A percentile compares a stretch with the other conserved stretches of the same genome.
Conservation (phyloP, 2,329 filamentous ascomycete species). For the Xylaria sp. region DNA sequence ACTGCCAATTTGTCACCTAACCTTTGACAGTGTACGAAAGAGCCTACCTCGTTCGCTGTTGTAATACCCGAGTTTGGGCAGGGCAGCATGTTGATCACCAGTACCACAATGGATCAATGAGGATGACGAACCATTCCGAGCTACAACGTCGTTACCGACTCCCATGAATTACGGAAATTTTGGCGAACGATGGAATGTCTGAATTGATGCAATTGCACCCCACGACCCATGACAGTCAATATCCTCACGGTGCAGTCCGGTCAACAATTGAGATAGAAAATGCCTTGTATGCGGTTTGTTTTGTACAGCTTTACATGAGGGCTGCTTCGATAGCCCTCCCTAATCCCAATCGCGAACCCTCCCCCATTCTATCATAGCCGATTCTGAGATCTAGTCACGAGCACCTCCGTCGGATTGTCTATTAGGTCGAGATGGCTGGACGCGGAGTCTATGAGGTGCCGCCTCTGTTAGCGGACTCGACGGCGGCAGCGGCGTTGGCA, state of each 20-base stretch:
- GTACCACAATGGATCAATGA: background rate
- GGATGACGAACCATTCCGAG: background rate
- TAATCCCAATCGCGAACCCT: conserved; percentile 16
- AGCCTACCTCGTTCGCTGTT: conserved; percentile 1
- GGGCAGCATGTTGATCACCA: background rate
- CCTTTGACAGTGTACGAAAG: background rate
- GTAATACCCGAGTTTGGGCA: background rate
- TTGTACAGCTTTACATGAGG: conserved; percentile 49
- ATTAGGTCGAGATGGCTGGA: conserved; percentile 18
- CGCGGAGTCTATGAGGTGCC: conserved; percentile 49
- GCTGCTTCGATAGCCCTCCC: conserved; percentile 28
- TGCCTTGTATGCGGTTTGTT: conserved; percentile 37
- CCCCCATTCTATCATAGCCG: conserved; percentile 38
- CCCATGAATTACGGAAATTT: background rate
- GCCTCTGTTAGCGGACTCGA: conserved; percentile 52
- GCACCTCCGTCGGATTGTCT: conserved; percentile 33
- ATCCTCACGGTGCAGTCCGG: conserved; percentile 6
- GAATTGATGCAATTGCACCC: conserved; percentile 1
- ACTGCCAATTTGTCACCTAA: conserved; percentile 3
- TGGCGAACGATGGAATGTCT: background rate
- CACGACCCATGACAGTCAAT: background rate
- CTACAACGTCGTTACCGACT: background rate
- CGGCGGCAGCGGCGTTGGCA: conserved; percentile 58
- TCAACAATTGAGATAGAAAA: conserved; percentile 28
- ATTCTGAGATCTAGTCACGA: conserved; percentile 23